phyloP scores from a whole-genome alignment of 2,329 filamentous ascomycete genomes.

The Scortechinia acanthostroma region DNA sequence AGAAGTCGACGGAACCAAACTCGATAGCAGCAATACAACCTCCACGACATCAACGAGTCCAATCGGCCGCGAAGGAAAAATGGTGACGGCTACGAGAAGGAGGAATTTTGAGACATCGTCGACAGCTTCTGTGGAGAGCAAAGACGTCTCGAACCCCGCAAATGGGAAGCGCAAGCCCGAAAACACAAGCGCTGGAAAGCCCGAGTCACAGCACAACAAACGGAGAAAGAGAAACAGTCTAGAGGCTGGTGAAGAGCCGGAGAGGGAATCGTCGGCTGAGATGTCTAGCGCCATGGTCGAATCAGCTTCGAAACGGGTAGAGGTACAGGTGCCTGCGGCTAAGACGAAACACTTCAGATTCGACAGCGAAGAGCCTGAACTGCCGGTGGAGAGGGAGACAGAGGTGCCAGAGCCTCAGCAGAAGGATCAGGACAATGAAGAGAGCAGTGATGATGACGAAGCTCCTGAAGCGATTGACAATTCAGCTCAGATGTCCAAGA shows the following conservation, averaged over 20 bases:
- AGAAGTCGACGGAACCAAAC: slow-evolving; percentile 12
- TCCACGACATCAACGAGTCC: neutral
- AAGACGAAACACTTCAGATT: slow-evolving; percentile 24
- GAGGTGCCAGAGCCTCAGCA: slow-evolving; percentile 10
- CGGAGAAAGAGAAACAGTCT: neutral
- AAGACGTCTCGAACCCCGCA: too few relatives aligned
- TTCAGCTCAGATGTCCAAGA: slow-evolving; percentile 21
- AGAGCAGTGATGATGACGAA: slow-evolving; percentile 23
- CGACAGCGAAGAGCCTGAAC: slow-evolving; percentile 25
- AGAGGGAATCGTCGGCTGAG: slow-evolving; percentile 7
- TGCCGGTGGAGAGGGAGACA: slow-evolving; percentile 9
- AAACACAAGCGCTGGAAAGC: neutral
- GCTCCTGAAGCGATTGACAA: slow-evolving; percentile 30
- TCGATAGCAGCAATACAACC: neutral
- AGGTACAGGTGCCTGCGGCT: neutral
- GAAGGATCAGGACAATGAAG: slow-evolving; percentile 7
- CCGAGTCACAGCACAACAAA: neutral
- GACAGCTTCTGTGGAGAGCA: too few relatives aligned
- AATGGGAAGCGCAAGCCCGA: neutral
- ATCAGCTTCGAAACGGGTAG: slow-evolving; percentile 2
- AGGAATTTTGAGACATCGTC: too few relatives aligned
- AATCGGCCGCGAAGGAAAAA: neutral
- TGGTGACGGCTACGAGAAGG: neutral
- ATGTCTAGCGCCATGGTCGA: too few relatives aligned
- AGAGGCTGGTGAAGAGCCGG: neutral